Conservation (phyloP, 371 early-diverging fungal genomes). For the Actinomucor elegans region DNA sequence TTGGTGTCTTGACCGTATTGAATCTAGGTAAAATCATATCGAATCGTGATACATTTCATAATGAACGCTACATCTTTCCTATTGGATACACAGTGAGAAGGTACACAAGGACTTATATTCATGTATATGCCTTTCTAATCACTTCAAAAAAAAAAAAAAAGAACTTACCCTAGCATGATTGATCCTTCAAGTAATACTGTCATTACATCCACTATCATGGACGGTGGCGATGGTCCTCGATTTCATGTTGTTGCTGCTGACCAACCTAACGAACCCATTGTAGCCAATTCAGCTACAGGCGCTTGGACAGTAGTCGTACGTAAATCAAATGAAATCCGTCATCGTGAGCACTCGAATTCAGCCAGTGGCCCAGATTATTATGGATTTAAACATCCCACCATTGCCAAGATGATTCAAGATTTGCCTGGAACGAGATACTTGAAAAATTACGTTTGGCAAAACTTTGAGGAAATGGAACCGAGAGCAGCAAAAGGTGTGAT, state of each 20-base stretch:
- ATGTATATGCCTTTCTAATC: background rate
- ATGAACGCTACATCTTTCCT: slow-evolving; percentile 90
- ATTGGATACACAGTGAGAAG: slow-evolving; percentile 82
- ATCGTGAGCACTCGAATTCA: slow-evolving; percentile 77
- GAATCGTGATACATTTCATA: slow-evolving; percentile 82
- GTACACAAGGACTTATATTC: no score
- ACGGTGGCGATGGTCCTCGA: slow-evolving; percentile 71
- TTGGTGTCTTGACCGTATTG: slow-evolving; percentile 81
- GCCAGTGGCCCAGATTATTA: slow-evolving; percentile 91
- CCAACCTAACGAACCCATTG: slow-evolving; percentile 58
- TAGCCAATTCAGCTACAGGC: slow-evolving; percentile 83
- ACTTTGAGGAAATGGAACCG: slow-evolving; percentile 60
- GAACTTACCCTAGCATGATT: slow-evolving; percentile 76
- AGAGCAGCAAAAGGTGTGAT: slow-evolving; percentile 50
- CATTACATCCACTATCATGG: slow-evolving; percentile 77
- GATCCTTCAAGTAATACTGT: slow-evolving; percentile 59
- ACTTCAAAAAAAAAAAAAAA: no score
- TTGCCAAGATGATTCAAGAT: slow-evolving; percentile 90
- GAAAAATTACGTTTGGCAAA: slow-evolving; percentile 70
- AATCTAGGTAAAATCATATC: slow-evolving; percentile 72
- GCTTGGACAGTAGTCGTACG: slow-evolving; percentile 89
- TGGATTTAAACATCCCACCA: slow-evolving; percentile 87
- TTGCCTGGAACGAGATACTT: slow-evolving; percentile 74
- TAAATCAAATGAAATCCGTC: slow-evolving; percentile 72
- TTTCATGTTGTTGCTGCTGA: slow-evolving; percentile 83